Base-by-base conservation (phyloP, 2,329 filamentous ascomycete genomes). In the Arthrobotrys megalospora region DNA sequence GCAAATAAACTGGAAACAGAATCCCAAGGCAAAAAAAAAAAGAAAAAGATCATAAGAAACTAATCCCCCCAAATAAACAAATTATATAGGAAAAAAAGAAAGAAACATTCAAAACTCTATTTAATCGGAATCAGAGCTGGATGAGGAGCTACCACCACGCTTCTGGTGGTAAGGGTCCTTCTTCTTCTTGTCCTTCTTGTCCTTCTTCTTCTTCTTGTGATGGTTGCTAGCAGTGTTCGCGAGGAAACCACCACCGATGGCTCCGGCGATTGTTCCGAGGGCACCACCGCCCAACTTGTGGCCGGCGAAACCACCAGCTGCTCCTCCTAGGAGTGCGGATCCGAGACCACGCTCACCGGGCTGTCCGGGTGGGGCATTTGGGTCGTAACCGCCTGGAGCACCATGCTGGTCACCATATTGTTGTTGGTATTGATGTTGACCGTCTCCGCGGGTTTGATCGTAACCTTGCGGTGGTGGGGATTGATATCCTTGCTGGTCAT, bases 271-370 rank as follows among this genome's bases (percentile, higher is more conserved):
- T 1, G 87, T 88, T 21, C 87, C 86, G 28, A 89, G 81, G 41
- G 86, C 79, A 16, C 88, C 88, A 32, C 87, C 87, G 11, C 88
- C 88, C 19, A 88, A 83, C 80, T 88, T 86, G 83, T 89, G 86
- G 0, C 87, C 88, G 0, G 88, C 85, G 81, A 86, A 89, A 6
- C 86, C 88, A n/a, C 87, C 88, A 0, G 85, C 87, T 16, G 86
- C 87, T 66, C 87, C 87, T 21, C 88, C 88, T 0, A 88, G 80
- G 28, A 90, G 81, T 2, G 88, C 86, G 0, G 88, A 87, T 3
- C 87, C 88, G 16, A 90, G 85, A 38, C 88, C 88, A 58, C 88
- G 87, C n/a, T 90, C 88, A 80, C 87, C 88, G 24, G 72, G 67
- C 5, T 34, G 48, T 38, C 58, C 53, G 48, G 69, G 75, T 64